phyloP scores from a whole-genome alignment of 139 green algal species.

The Ulvella scutata region DNA sequence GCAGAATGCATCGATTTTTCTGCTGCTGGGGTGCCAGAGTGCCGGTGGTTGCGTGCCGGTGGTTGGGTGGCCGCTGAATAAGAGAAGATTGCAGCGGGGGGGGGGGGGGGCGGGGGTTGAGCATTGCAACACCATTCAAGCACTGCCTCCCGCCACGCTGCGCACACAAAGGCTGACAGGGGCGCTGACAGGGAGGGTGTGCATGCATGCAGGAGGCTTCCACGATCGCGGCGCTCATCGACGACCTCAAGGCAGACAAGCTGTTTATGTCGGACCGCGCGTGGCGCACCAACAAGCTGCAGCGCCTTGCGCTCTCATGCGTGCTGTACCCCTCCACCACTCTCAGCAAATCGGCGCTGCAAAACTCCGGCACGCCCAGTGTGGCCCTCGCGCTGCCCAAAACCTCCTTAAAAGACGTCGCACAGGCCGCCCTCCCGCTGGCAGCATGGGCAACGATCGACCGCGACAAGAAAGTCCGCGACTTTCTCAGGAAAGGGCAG shows the following conservation, averaged over 20 bases:
- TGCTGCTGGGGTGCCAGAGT: too few species aligned
- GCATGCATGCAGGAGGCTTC: not conserved
- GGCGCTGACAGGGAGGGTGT: too few species aligned
- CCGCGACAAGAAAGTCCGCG: not conserved
- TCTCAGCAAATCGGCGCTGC: not conserved
- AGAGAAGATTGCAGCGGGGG: too few species aligned
- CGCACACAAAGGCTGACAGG: too few species aligned
- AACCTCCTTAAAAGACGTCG: not conserved
- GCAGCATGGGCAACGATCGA: not conserved
- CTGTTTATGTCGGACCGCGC: not conserved
- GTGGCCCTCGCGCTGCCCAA: not conserved
- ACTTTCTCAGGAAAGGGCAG: not conserved
- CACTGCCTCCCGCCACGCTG: too few species aligned
- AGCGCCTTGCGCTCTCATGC: not conserved
- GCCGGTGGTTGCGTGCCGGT: too few species aligned
- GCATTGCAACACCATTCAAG: too few species aligned
- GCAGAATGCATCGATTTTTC: too few species aligned
- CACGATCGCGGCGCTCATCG: not conserved
- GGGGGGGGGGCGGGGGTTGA: too few species aligned
- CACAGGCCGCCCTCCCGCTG: not conserved
- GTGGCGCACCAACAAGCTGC: not conserved
- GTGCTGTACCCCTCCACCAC: not conserved
- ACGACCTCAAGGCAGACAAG: not conserved
- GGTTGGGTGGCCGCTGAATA: too few species aligned
- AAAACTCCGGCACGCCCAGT: not conserved